Conservation (phyloP, 495 filamentous ascomycete genomes). For the Aspergillus egyptiacus region DNA sequence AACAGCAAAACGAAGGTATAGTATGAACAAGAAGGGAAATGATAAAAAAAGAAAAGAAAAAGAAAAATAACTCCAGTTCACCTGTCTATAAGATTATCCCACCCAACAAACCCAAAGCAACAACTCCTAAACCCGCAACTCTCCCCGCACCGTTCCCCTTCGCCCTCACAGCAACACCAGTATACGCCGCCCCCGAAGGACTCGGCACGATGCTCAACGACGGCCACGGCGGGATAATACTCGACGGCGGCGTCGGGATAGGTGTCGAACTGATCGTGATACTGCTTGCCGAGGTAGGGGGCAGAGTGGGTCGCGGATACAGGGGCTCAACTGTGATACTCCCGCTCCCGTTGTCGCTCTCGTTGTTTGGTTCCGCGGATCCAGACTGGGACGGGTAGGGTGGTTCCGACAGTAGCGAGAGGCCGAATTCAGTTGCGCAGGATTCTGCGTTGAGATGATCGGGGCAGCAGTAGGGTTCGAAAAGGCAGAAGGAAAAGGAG, state of each 20-base stretch:
- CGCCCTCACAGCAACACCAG: background rate
- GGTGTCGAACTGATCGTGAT: slow-evolving; percentile 10
- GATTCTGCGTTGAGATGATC: slow-evolving; percentile 8
- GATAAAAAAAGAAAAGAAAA: background rate
- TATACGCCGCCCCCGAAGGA: background rate
- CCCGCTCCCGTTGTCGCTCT: background rate
- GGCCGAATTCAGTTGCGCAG: slow-evolving; percentile 11
- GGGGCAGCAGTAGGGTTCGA: slow-evolving; percentile 14
- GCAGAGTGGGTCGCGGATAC: background rate
- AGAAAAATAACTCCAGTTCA: background rate
- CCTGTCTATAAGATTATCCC: background rate
- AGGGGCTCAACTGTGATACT: background rate
- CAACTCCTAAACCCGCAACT: background rate
- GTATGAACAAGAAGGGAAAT: no score
- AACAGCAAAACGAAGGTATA: no score
- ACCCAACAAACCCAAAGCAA: background rate
- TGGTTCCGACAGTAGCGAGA: background rate
- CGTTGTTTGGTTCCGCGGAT: background rate
- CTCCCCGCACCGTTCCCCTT: background rate
- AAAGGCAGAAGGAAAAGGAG: slow-evolving; percentile 13
- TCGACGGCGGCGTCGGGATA: slow-evolving; percentile 4
- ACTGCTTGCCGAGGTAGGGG: slow-evolving; percentile 6
- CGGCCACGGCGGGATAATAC: slow-evolving; percentile 1
- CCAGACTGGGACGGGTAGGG: background rate
- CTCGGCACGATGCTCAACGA: background rate